Evolutionary conservation across 768 basidiomycete genomes (phyloP).

Genomic region (Agaricus blazei): DNA sequence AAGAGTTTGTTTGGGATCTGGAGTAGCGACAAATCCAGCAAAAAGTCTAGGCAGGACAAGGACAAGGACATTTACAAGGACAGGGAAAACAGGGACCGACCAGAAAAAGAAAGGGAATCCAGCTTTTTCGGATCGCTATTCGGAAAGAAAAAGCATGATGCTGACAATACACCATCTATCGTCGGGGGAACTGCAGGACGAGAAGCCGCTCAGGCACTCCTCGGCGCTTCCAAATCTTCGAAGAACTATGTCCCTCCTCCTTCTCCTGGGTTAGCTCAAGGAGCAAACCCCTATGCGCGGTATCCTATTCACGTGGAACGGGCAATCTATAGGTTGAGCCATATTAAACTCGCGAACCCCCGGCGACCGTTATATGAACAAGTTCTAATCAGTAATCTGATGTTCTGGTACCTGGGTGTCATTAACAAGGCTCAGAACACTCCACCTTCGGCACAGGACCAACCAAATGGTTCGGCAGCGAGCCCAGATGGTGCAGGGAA

Average conservation of each 20-base stretch:
- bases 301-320: slow-evolving; percentile 99
- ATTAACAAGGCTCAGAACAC: slow-evolving; percentile 85
- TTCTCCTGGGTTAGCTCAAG: slow-evolving; percentile 49
- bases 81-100: slow-evolving; percentile 37
- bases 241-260: slow-evolving; percentile 58
- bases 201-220: slow-evolving; percentile 81
- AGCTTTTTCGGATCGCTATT: slow-evolving; percentile 93
- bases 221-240: slow-evolving; percentile 79
- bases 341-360: slow-evolving; percentile 98
- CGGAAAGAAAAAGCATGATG: slow-evolving; percentile 85
- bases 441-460: slow-evolving; percentile 26
- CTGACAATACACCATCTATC: slow-evolving; percentile 28
- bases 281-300: slow-evolving; percentile 55
- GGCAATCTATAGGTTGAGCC: slow-evolving; percentile 94
- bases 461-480: slow-evolving; percentile 20
- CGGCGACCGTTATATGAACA: slow-evolving; percentile 96
- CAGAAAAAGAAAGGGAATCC: slow-evolving; percentile 62
- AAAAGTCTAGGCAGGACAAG: slow-evolving; percentile 42
- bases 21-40: slow-evolving; percentile 60
- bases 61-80: slow-evolving; percentile 30
- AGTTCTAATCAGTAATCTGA: slow-evolving; percentile 86
- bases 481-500: slow-evolving; percentile 28
- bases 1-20: slow-evolving; percentile 64
- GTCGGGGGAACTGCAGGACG: slow-evolving; percentile 55
- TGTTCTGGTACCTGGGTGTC: slow-evolving; percentile 99